These are phyloP conservation scores for Akanthomyces uredinophilus DNA, from an alignment of 2,329 filamentous ascomycete genomes.

Conservation along the genomic window DNA sequence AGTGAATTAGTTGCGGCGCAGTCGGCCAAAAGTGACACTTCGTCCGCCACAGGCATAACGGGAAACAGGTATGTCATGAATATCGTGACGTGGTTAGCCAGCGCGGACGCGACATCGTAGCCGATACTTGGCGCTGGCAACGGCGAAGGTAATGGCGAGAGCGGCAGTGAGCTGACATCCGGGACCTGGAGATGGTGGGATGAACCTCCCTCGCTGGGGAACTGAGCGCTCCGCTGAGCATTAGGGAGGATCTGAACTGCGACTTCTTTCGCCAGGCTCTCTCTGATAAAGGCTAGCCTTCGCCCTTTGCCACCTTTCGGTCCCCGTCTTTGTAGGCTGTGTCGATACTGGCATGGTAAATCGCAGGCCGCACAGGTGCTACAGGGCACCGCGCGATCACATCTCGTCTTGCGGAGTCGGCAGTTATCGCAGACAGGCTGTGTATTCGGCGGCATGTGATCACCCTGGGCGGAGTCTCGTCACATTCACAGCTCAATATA, in stretches of 20 bases:
- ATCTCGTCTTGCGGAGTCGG: slow-evolving; percentile 27
- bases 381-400: slow-evolving; percentile 28
- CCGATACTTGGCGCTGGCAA: not conserved
- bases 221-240: slow-evolving; percentile 10
- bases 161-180: not conserved
- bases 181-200: not conserved
- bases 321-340: slow-evolving; percentile 26
- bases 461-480: not conserved
- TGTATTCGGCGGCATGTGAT: slow-evolving; percentile 4
- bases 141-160: not conserved
- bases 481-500: too few relatives aligned
- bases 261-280: slow-evolving; percentile 18
- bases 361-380: slow-evolving; percentile 24
- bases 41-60: slow-evolving; percentile 29
- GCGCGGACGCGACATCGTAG: slow-evolving; percentile 17
- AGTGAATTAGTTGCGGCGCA: slow-evolving; percentile 22
- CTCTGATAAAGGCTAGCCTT: slow-evolving; percentile 25
- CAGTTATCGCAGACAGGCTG: slow-evolving; percentile 11
- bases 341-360: slow-evolving; percentile 27
- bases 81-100: slow-evolving; percentile 25
- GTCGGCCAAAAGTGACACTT: slow-evolving; percentile 24
- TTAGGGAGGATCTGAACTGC: not conserved
- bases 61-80: slow-evolving; percentile 29
- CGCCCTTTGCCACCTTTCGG: slow-evolving; percentile 26
- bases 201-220: not conserved